These are phyloP conservation scores for Diaporthe velutina DNA, from an alignment of 2,329 filamentous ascomycete species.

Conservation along the genomic window DNA sequence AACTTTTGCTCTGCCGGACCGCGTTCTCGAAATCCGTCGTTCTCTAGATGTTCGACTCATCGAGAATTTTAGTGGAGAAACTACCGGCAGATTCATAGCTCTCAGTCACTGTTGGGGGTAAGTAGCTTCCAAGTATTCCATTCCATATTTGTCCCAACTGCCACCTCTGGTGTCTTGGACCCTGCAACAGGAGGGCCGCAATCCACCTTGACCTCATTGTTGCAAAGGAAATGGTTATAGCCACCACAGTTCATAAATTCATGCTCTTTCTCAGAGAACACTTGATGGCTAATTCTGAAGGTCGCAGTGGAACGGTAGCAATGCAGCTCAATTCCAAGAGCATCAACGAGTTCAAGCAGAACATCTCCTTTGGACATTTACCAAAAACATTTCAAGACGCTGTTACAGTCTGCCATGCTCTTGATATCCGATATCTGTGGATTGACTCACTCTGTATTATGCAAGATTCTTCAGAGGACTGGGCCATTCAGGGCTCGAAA, in stretches of 20 bases:
- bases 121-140: too few relatives aligned
- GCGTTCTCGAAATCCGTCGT: neutral
- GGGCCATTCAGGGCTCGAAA: neutral
- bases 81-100: neutral
- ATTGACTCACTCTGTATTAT: constrained; percentile 18
- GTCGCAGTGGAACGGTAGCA: neutral
- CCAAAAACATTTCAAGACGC: constrained; percentile 21
- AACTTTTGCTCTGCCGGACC: neutral
- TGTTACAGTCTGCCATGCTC: neutral
- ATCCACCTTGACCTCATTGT: too few relatives aligned
- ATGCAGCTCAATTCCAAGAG: neutral
- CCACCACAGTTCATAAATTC: too few relatives aligned
- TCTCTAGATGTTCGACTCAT: neutral
- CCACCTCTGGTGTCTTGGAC: too few relatives aligned
- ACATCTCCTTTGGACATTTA: neutral
- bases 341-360: neutral
- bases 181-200: neutral
- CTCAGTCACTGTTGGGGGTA: constrained; percentile 5
- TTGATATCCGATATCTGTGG: neutral
- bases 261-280: neutral
- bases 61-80: neutral
- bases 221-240: too few relatives aligned
- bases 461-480: neutral
- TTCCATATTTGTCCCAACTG: neutral
- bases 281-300: neutral